Evolutionary conservation across 192 early-diverging fungal species (phyloP), one percentile per base, ranked within the genome.

Genomic region (Podila clonocystis): DNA sequence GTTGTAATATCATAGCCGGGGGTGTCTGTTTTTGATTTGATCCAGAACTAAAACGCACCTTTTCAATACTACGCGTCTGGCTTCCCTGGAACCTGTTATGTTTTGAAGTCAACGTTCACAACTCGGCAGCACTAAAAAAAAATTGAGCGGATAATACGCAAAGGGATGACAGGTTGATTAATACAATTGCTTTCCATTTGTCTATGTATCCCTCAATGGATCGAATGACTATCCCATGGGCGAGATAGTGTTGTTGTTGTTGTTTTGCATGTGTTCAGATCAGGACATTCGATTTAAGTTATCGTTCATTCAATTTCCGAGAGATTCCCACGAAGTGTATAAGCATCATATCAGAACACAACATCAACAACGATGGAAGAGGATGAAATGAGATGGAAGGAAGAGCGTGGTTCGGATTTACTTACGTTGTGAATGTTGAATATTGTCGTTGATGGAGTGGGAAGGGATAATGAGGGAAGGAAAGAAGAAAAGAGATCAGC

Each of bases 311-410:
- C 71, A 57, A 72, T 80, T 80, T 80, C 77, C 77, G 77, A 80
- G 77, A 80, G 77, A 80, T 80, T 80, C 77, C 77, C 77, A 80
- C 71, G 77, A 80, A 80, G 62, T 78, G 77, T 72, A 80, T 58
- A 80, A 65, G 24, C 77, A 73, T 80, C 77, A 80, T 80, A 79
- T 75, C 74, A 59, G 62, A 55, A 55, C 52, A 55, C n/a, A 55
- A 22, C 22, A 55, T 26, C 20, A n/a, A 55, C 52, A 55, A 24
- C 20, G 8, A 55, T 55, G 52, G 24, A 26, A 22, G 11, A 55
- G 2, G 24, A 4, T n/a, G 11, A 22, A 7, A 26, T 4, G 22
- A 9, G 8, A 24, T 7, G 20, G 52, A 55, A 5, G 24, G 20
- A n/a, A 55, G n/a, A n/a, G n/a, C n/a, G n/a, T n/a, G n/a, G n/a